Conservation (phyloP, 129 eudicot species). For the Sambucus nigra region DNA sequence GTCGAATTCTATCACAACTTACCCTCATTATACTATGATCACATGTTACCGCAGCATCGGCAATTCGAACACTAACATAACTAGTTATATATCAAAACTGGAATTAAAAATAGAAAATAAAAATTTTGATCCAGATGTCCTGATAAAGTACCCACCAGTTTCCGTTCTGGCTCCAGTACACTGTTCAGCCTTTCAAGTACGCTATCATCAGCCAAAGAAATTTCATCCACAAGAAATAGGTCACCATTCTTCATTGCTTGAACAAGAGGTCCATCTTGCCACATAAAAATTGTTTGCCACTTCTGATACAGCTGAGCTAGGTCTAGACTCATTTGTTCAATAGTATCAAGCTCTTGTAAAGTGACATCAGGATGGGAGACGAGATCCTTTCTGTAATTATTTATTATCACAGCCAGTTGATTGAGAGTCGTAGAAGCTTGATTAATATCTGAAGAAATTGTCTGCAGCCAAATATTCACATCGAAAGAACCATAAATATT, state of each 20-base stretch:
- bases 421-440: constrained; percentile 55
- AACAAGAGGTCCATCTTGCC: constrained; percentile 99
- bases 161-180: constrained; percentile 94
- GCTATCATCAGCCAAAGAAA: constrained; percentile 97
- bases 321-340: constrained; percentile 26
- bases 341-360: constrained; percentile 29
- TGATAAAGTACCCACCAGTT: constrained; percentile 49
- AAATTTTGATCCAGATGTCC: constrained; percentile 2
- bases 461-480: constrained; percentile 35
- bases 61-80: too few relatives aligned
- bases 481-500: constrained; percentile 5
- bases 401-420: constrained; percentile 37
- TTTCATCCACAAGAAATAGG: constrained; percentile 88
- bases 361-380: constrained; percentile 43
- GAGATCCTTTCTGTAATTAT: constrained; percentile 36
- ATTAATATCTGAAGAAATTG: constrained; percentile 55
- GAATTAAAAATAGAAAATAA: too few relatives aligned
- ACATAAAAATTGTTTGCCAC: constrained; percentile 74
- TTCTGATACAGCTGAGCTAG: constrained; percentile 44
- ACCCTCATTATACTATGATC: too few relatives aligned
- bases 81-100: background rate
- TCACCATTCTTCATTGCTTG: constrained; percentile 91
- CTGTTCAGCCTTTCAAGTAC: constrained; percentile 95
- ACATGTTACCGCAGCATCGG: too few relatives aligned
- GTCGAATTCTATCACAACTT: too few relatives aligned